Percentiles rank a stretch among this genome's conserved stretches.
These are phyloP conservation scores for Neofusicoccum umdonicola DNA, from an alignment of 2,329 filamentous ascomycete genomes.

Conservation along the genomic window DNA sequence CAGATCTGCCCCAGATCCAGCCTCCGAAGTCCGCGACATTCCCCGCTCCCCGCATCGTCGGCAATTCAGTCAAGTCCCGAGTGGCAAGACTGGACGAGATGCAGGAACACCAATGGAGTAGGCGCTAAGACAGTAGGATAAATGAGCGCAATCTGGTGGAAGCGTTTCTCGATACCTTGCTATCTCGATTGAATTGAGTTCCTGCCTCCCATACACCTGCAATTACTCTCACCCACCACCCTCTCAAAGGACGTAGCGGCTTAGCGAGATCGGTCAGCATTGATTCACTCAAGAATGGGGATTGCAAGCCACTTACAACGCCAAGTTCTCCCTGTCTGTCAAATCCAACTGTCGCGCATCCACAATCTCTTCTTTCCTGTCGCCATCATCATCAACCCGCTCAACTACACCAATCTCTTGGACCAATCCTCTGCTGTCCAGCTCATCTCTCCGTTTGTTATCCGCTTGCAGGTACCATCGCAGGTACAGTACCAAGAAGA, in stretches of 20 bases:
- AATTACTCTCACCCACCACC: not conserved
- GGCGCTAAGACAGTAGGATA: too few relatives aligned
- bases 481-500: constrained; percentile 41
- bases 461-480: constrained; percentile 41
- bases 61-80: not conserved
- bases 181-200: too few relatives aligned
- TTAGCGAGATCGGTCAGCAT: not conserved
- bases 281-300: too few relatives aligned
- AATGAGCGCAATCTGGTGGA: too few relatives aligned
- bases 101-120: too few relatives aligned
- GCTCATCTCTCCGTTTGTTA: constrained; percentile 40
- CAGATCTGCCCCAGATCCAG: not conserved
- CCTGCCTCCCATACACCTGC: too few relatives aligned
- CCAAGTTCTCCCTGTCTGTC: constrained; percentile 17
- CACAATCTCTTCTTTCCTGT: constrained; percentile 1
- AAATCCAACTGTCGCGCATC: constrained; percentile 15
- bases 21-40: not conserved
- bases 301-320: not conserved
- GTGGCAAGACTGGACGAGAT: too few relatives aligned
- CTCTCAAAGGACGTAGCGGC: not conserved
- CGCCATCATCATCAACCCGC: not conserved
- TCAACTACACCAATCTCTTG: constrained; percentile 19
- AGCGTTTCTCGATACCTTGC: too few relatives aligned
- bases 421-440: constrained; percentile 11
- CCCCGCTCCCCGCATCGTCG: not conserved